These are phyloP conservation scores for Nannochloropsis oceanica DNA, from an alignment of 108 stramenopile species.

Conservation along the genomic window DNA sequence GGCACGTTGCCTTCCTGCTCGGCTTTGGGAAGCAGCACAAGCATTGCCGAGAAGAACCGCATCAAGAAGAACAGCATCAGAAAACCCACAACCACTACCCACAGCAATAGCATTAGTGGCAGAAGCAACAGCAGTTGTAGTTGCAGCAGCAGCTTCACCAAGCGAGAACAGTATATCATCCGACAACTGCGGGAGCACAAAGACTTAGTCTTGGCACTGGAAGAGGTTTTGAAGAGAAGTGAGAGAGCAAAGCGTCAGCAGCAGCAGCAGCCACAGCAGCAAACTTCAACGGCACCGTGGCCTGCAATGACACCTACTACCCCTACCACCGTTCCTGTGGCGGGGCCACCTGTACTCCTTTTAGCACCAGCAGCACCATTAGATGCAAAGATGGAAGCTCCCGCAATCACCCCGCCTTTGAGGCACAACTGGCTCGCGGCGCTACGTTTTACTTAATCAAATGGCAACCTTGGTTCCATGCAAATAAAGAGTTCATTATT, in stretches of 20 bases:
- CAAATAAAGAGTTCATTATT: too few species aligned
- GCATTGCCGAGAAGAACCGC: background rate
- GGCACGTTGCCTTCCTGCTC: background rate
- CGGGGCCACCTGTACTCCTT: background rate
- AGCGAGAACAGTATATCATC: background rate
- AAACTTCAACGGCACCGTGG: background rate
- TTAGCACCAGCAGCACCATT: too few species aligned
- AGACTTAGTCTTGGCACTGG: background rate
- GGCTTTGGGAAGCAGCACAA: background rate
- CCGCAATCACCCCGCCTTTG: too few species aligned
- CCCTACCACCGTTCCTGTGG: background rate
- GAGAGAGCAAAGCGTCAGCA: background rate
- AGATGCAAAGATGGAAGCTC: too few species aligned
- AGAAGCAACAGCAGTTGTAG: too few species aligned
- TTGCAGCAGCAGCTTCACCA: background rate
- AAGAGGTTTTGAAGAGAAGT: background rate
- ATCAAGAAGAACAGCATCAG: background rate
- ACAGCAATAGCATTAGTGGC: too few species aligned
- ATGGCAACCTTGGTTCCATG: too few species aligned
- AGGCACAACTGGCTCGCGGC: too few species aligned
- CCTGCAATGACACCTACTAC: background rate
- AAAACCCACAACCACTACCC: too few species aligned
- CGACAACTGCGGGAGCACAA: background rate
- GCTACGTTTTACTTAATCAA: too few species aligned
- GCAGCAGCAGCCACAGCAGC: background rate